Evolutionary conservation across 768 basidiomycete species (phyloP), one percentile per base, ranked within the genome.

Genomic region (Pleurotus citrinopileatus): DNA sequence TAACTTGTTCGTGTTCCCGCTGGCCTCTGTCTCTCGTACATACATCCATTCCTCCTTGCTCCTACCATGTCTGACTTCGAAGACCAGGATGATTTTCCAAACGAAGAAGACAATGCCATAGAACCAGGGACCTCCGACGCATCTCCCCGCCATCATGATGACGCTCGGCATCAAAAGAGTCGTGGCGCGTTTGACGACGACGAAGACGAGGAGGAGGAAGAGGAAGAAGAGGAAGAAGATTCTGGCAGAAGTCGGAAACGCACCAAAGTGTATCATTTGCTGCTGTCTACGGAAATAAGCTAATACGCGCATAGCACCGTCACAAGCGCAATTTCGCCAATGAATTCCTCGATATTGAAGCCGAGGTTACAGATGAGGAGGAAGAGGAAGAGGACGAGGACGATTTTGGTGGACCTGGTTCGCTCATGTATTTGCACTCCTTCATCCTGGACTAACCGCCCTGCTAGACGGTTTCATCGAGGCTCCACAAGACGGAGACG

Each of bases 311-410:
- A 45, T 56, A 86, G 83, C 84, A 80, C 56, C 81, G 84, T 56
- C 87, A 88, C 67, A 87, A 81, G 69, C 81, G 82, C 46, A 71
- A 73, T 52, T 74, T 78, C 15, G 79, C 82, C 22, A 89, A 83
- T 66, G 86, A 87, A 59, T 99, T 94, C 86, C 76, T 98, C 60
- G 97, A 98, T 82, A 80, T 95, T 54, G 93, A 96, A 73, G 94
- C 94, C 52, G 93, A 94, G 66, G 95, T 96, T 17, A 94, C 94
- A 60, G 94, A 97, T 26, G 97, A 98, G 17, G 97, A 98, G 3
- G 96, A 97, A 29, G 97, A 98, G 22, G 89, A 89, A 2, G 94
- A 96, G 17, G 92, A 87, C 4, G 90, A 90, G 2, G 89, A 75
- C 7, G 77, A 89, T 17, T 91, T 91, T 52, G 81, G 78, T 55